Base-by-base conservation (phyloP, 2,329 filamentous ascomycete species). In the Aspergillus sp. region DNA sequence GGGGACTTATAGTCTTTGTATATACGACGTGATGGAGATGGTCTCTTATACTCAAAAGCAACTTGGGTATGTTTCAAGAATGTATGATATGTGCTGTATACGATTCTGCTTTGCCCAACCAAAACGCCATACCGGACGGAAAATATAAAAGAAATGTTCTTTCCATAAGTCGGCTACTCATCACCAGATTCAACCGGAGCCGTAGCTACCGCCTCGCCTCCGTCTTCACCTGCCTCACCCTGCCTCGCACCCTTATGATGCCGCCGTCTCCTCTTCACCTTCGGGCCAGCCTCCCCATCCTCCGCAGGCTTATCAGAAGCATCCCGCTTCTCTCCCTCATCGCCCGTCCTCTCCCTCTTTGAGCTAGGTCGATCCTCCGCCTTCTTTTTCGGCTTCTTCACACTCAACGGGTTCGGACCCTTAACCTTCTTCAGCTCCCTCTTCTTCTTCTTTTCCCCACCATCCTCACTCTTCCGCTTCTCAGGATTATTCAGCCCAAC, bases 361-460 rank as follows among this genome's bases (percentile, higher is more conserved):
- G 61, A 55, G 23, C 60, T 55, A 55, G 55, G 64, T 14, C 60
- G 31, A 41, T 70, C 65, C 14, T 62, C 65, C 3, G 24, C 60
- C 46, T 67, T 67, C 63, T 72, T 75, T 67, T 79, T 79, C 27
- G 77, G 69, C 65, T 80, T 81, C 68, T 76, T 79, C 58, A 80
- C 67, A 62, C 78, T 80, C 60, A 81, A 62, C 27, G 79, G 79
- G 66, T 81, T 81, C 6, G 77, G 76, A 1, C 68, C 78, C 66
- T 79, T 80, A 3, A 73, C 66, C 63, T 75, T 76, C 63, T 74
- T 73, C 24, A 66, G 24, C 6, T 66, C 68, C 48, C 67, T 66
- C 48, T 65, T 69, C 59, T 72, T 74, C 60, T 71, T 75, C 44
- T 68, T 69, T 56, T 68, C 68, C 35, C 61, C 63, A 43, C 66